Evolutionary conservation across 495 filamentous ascomycete genomes (phyloP), one percentile per base, ranked within the genome.

Genomic region (Lindgomyces ingoldianus): DNA sequence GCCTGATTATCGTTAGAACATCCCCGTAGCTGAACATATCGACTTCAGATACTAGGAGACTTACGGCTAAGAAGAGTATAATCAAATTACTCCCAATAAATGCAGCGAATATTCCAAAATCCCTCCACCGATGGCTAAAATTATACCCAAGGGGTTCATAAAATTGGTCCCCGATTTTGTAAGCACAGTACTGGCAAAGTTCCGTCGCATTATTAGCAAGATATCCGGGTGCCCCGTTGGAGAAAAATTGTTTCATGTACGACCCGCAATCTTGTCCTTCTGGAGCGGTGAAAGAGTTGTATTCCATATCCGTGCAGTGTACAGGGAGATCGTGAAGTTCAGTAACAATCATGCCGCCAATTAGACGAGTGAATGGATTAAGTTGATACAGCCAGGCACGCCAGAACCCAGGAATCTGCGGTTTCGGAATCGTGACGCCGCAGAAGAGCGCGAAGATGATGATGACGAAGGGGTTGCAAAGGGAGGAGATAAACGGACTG

Each of bases 401-500:
- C 87, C 90, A 96, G 76, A 92, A 93, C 2, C 70, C 70, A 4
- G 90, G 90, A 72, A 95, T 89, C 68, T 87, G 84, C 0, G 84
- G 83, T 26, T 82, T 84, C 0, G 91, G 89, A 55, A 93, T 87
- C 9, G 90, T 85, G 54, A 93, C 89, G 64, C 91, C 91, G 71
- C 89, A 93, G 83, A 95, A 93, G 16, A 93, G 80, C 9, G 87
- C 83, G 72, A 93, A 90, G 49, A 88, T 84, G 75, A 92, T 87
- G 72, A 89, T 86, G 72, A 91, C 77, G 67, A 91, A 88, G 2
- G 91, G 91, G 63, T 92, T 91, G 65, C 87, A 80, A 52, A 90
- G 83, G 2, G 86, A 81, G 1, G 87, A 83, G 65, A 92, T 87
- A 75, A 90, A 89, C 30, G 85, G 78, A 25, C 79, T 84, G 0